Evolutionary conservation across 148 eudicot species (phyloP), one percentile per base, ranked within the genome.

Genomic region (Pharnaceum exiguum): DNA sequence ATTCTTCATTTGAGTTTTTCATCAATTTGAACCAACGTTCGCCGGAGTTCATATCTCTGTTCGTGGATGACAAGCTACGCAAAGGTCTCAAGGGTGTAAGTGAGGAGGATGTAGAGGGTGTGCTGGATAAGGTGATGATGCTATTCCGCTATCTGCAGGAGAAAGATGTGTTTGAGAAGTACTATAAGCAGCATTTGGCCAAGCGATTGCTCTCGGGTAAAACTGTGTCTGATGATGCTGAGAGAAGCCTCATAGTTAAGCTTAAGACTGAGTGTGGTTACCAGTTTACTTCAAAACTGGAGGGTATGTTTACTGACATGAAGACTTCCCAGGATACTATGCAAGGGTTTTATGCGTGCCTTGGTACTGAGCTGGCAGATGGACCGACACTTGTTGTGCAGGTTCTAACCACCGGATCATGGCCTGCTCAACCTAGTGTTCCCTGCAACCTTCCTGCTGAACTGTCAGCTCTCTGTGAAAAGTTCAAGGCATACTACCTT

Each of bases 301-400:
- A 88, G 66, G 89, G 91, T 43, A 88, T 88, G 96, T 85, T 85
- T 62, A 78, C 84, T 0, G 96, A 88, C 71, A 88, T 85, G 96
- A 88, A 78, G 61, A 88, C 89, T 5, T 85, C 96, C 7, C 82
- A 85, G 72, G 96, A 88, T 37, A 82, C 85, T 18, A 82, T 82
- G 83, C 93, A 88, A 59, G 96, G 89, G 31, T 88, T 88, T 33
- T 82, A 85, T 40, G 54, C 80, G 13, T 65, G 66, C 48, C 77
- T 68, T 57, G 93, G 89, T 17, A 48, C 79, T 16, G 88, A 84
- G 62, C 67, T 74, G 55, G 96, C 74, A 7, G 87, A 76, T 32
- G 80, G 81, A 40, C 93, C 96, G 2, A 59, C 82, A 25, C 62
- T 88, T 32, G 85, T 68, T 24, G 93, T 85, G 44, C 82, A 84